Percentiles rank a stretch among this genome's conserved stretches.
Evolutionary conservation across 306 rosid genomes (phyloP).

Genomic region (Quercus variabilis): DNA sequence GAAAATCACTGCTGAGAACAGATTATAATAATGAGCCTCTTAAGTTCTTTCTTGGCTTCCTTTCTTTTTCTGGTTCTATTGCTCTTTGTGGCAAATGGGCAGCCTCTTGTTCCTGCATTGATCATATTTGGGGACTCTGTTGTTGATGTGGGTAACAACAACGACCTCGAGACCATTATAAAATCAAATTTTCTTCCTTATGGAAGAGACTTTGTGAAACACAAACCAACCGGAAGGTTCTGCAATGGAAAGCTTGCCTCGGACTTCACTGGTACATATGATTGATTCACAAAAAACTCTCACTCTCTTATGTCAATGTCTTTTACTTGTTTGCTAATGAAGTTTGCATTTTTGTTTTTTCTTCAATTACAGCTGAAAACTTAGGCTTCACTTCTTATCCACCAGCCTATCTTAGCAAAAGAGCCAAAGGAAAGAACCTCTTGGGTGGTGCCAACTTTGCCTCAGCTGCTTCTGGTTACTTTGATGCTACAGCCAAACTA

Average conservation of each 20-base stretch:
- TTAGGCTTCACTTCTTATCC: conserved; percentile 41
- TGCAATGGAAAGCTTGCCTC: conserved; percentile 68
- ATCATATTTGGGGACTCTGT: conserved; percentile 74
- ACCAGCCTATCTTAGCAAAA: conserved; percentile 29
- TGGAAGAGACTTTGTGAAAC: conserved; percentile 62
- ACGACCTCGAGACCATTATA: conserved; percentile 28
- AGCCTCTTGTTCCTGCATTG: conserved; percentile 65
- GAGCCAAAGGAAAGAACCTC: conserved; percentile 27
- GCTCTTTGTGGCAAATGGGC: conserved; percentile 37
- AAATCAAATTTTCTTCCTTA: conserved; percentile 68
- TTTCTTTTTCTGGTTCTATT: conserved; percentile 22
- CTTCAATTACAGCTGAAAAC: conserved; percentile 28
- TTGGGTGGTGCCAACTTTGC: conserved; percentile 57
- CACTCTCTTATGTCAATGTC: neutral
- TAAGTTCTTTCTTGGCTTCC: conserved; percentile 20
- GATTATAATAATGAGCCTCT: conserved; percentile 22
- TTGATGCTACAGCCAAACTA: conserved; percentile 44
- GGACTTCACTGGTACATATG: conserved; percentile 46
- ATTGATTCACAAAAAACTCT: neutral
- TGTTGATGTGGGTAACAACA: conserved; percentile 71
- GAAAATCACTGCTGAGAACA: conserved; percentile 14
- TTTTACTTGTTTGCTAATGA: neutral
- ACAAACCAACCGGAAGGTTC: conserved; percentile 61
- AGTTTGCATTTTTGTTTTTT: neutral
- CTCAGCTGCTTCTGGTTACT: conserved; percentile 66